phyloP scores from a whole-genome alignment of 1,284 basidiomycete species.

The Phlebopus sp. region DNA sequence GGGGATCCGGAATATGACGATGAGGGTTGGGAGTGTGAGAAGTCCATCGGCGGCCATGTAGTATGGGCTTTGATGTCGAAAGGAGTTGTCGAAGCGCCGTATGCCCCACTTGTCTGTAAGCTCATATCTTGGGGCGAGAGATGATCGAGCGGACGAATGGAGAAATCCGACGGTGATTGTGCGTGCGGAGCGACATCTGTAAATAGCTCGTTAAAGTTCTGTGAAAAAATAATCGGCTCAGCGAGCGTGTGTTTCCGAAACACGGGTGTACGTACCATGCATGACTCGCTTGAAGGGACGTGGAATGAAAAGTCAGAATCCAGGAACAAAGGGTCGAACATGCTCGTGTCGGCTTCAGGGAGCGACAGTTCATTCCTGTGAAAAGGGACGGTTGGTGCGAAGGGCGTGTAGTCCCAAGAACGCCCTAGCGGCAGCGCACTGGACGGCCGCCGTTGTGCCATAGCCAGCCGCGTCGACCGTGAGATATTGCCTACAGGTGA shows the following conservation, averaged over 20 bases:
- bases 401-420: slow-evolving; percentile 27
- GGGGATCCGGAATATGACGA: slow-evolving; percentile 48
- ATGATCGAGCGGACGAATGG: slow-evolving; percentile 31
- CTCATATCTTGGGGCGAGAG: slow-evolving; percentile 18
- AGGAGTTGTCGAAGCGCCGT: slow-evolving; percentile 4
- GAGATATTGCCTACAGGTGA: slow-evolving; percentile 47
- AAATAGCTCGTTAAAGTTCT: slow-evolving; percentile 28
- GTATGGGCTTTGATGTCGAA: slow-evolving; percentile 13
- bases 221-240: background rate
- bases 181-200: slow-evolving; percentile 20
- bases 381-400: slow-evolving; percentile 15
- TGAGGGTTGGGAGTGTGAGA: slow-evolving; percentile 36
- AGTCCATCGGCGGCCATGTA: slow-evolving; percentile 10
- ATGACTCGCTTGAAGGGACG: slow-evolving; percentile 14
- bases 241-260: background rate
- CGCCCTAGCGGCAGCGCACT: slow-evolving; percentile 27
- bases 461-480: slow-evolving; percentile 36
- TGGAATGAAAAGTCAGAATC: slow-evolving; percentile 32
- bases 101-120: too few relatives aligned
- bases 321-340: slow-evolving; percentile 50
- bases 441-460: slow-evolving; percentile 34
- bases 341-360: slow-evolving; percentile 48
- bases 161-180: slow-evolving; percentile 20
- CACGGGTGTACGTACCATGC: slow-evolving; percentile 20
- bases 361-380: slow-evolving; percentile 45